phyloP scores from a whole-genome alignment of 345 rosid species.

The Anacardium occidentale region DNA sequence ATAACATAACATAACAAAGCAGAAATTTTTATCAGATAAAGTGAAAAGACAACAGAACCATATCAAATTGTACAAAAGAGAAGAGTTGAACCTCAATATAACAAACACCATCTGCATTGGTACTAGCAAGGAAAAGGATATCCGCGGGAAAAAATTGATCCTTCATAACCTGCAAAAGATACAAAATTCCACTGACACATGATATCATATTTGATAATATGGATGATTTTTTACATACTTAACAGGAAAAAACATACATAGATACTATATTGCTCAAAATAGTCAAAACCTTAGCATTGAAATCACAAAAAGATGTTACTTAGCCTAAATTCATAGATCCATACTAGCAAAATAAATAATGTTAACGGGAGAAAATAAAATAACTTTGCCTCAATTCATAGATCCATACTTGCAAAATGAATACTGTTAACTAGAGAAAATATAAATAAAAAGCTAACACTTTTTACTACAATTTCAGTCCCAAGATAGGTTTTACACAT shows the following conservation, averaged over 20 bases:
- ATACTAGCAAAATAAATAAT: slow-evolving; percentile 6
- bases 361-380: background rate
- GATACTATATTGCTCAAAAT: background rate
- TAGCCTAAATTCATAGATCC: background rate
- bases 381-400: background rate
- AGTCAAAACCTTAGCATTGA: background rate
- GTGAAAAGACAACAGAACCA: slow-evolving; percentile 11
- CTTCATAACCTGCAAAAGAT: slow-evolving; percentile 73
- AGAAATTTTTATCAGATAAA: background rate
- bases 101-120: slow-evolving; percentile 95
- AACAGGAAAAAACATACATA: background rate
- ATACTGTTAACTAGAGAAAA: background rate
- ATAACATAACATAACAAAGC: slow-evolving; percentile 5
- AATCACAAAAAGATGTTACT: background rate
- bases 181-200: slow-evolving; percentile 17
- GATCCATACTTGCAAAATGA: slow-evolving; percentile 1
- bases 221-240: background rate
- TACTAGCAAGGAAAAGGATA: slow-evolving; percentile 83
- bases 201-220: slow-evolving; percentile 5
- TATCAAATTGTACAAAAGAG: slow-evolving; percentile 8
- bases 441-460: background rate
- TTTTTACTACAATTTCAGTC: background rate
- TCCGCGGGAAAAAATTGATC: slow-evolving; percentile 97
- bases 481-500: background rate
- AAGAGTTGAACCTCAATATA: slow-evolving; percentile 71